A percentile compares a stretch with the other conserved stretches of the same genome.
These are phyloP conservation scores for Leccinum rimulosum DNA, from an alignment of 768 basidiomycete genomes.

Conservation along the genomic window DNA sequence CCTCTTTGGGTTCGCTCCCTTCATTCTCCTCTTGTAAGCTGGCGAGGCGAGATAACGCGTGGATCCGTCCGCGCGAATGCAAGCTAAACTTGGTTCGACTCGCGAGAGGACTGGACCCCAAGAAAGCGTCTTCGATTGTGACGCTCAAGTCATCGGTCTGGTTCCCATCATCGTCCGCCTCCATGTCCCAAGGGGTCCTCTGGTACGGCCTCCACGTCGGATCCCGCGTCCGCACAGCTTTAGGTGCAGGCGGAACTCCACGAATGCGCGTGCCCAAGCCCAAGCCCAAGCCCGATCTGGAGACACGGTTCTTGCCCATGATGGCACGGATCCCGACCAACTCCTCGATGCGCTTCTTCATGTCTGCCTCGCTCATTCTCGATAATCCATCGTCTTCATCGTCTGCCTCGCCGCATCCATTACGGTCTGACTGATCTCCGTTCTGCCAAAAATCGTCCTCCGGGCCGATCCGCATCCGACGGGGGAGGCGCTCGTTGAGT, in stretches of 20 bases:
- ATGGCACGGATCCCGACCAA: slow-evolving; percentile 52
- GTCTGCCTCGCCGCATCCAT: neutral
- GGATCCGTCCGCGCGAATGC: slow-evolving; percentile 8
- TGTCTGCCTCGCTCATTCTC: slow-evolving; percentile 38
- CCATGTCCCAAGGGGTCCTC: slow-evolving; percentile 26
- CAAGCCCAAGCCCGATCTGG: slow-evolving; percentile 25
- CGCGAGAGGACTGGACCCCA: slow-evolving; percentile 29
- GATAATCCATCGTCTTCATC: slow-evolving; percentile 16
- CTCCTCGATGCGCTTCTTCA: slow-evolving; percentile 56
- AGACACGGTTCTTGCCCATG: slow-evolving; percentile 31
- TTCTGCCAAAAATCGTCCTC: slow-evolving; percentile 27
- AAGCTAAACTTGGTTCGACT: slow-evolving; percentile 14
- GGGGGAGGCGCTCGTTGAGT: slow-evolving; percentile 59
- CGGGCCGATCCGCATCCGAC: slow-evolving; percentile 46
- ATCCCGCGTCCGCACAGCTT: slow-evolving; percentile 24
- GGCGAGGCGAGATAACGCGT: slow-evolving; percentile 13
- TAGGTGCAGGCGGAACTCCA: slow-evolving; percentile 33
- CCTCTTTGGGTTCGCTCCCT: slow-evolving; percentile 10
- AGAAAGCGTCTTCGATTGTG: slow-evolving; percentile 15
- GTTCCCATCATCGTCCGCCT: slow-evolving; percentile 12
- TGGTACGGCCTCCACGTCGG: slow-evolving; percentile 18
- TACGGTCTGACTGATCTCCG: neutral
- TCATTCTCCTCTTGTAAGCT: slow-evolving; percentile 31
- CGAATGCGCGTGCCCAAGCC: slow-evolving; percentile 2
- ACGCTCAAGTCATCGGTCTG: slow-evolving; percentile 5